Evolutionary conservation across 805 yeast species (phyloP), one percentile per base, ranked within the genome.

Genomic region (Millerago galiae): DNA sequence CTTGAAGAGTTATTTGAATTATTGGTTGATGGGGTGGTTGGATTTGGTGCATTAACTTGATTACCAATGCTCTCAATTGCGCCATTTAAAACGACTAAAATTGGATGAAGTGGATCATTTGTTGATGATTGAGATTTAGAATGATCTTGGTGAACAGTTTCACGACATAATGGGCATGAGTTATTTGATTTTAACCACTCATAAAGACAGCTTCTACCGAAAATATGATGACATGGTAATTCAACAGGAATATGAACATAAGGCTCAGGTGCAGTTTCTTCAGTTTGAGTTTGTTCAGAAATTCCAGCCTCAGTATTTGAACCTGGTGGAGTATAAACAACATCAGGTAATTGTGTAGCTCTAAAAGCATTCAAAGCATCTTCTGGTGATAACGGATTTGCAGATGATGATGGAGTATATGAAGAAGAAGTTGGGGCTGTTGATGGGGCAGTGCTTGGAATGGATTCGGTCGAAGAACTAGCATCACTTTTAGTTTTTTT

Each of bases 91-190:
- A 40, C 15, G 7, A 40, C 21, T 16, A 40, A 40, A 15, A 35
- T 18, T 16, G 43, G 43, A 10, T 25, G 54, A 25, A 54, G 40
- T 15, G 56, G 58, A 15, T 51, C 51, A 14, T 48, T 49, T 13
- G 8, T 13, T 15, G n/a, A 27, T 14, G 26, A n/a, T 24, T 34
- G 37, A 6, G 18, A 12, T 16, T 33, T 10, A 13, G 16, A 9
- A 30, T 38, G 45, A 10, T 49, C 53, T 13, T 45, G 38, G 25
- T 58, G 53, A 8, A 53, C 53, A 16, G 71, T 66, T 14, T 68
- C 68, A 44, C 98, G 77, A 59, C 99, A 91, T 37, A 91, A 63
- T 0, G 99, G 99, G 59, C 98, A 90, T 2, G 87, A 77, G 26
- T 77, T 73, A 53, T 83, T 80, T 18, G 75, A 65, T 46, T 72